These are phyloP conservation scores for Quercus glauca DNA, from an alignment of 306 rosid genomes.

Conservation along the genomic window DNA sequence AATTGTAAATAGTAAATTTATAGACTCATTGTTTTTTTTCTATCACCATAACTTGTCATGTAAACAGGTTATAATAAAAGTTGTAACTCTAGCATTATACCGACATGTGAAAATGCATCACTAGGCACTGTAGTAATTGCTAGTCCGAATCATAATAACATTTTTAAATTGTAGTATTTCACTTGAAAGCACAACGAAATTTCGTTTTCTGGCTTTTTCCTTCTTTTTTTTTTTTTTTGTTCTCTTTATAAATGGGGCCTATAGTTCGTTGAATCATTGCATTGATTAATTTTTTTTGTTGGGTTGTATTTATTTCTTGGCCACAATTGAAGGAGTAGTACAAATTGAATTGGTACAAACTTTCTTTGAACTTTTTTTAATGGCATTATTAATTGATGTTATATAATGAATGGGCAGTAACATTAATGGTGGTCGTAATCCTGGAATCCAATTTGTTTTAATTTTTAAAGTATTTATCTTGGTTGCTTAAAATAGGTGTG, in stretches of 20 bases:
- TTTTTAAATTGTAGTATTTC: too few relatives aligned
- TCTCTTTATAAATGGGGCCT: background rate
- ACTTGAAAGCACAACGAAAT: background rate
- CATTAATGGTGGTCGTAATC: too few relatives aligned
- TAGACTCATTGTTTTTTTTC: rapidly evolving
- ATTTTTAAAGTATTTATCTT: too few relatives aligned
- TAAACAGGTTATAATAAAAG: too few relatives aligned
- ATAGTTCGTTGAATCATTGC: background rate
- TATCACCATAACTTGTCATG: rapidly evolving
- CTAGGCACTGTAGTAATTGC: background rate
- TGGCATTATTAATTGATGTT: background rate
- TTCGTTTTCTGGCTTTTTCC: background rate
- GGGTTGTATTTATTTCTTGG: background rate
- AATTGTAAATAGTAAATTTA: too few relatives aligned
- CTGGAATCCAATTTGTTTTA: too few relatives aligned
- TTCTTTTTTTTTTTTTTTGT: too few relatives aligned
- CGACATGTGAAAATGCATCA: background rate
- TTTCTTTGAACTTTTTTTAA: background rate
- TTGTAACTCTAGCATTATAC: rapidly evolving
- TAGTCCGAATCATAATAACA: background rate
- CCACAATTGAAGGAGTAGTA: background rate
- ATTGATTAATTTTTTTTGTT: background rate
- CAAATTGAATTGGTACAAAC: background rate
- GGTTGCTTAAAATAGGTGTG: too few relatives aligned
- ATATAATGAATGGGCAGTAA: too few relatives aligned